phyloP scores from a whole-genome alignment of 73 alveolate species.

The Durusdinium trenchii region DNA sequence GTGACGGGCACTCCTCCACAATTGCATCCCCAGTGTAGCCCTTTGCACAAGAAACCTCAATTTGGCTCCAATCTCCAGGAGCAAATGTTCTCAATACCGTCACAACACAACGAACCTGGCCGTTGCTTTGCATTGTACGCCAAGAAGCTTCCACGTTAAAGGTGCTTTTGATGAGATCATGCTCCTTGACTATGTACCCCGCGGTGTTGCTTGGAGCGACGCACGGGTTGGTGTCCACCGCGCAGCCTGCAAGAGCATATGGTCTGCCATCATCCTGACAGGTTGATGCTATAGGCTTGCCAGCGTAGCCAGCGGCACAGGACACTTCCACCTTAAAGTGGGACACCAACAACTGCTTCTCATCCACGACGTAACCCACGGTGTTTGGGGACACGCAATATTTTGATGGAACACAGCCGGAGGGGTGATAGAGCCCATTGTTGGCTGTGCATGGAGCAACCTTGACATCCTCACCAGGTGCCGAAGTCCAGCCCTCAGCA shows the following conservation, averaged over 20 bases:
- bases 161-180: not conserved
- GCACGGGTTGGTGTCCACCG: constrained; percentile 19
- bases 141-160: not conserved
- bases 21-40: not conserved
- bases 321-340: not conserved
- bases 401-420: constrained; percentile 4
- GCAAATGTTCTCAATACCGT: no score
- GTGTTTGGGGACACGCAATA: not conserved
- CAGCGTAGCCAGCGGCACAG: constrained; percentile 2
- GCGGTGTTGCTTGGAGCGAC: not conserved
- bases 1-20: not conserved
- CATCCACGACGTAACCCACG: not conserved
- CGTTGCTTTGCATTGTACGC: not conserved
- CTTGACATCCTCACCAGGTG: not conserved
- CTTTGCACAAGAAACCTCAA: not conserved
- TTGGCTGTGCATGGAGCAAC: not conserved
- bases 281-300: not conserved
- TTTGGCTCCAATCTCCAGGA: not conserved
- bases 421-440: not conserved
- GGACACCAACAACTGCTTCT: not conserved
- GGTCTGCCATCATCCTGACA: not conserved
- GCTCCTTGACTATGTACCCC: not conserved
- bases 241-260: constrained; percentile 1
- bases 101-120: not conserved
- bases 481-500: not conserved